Evolutionary conservation across 768 basidiomycete species (phyloP), one percentile per base, ranked within the genome.

Genomic region (Boletus speciosus): DNA sequence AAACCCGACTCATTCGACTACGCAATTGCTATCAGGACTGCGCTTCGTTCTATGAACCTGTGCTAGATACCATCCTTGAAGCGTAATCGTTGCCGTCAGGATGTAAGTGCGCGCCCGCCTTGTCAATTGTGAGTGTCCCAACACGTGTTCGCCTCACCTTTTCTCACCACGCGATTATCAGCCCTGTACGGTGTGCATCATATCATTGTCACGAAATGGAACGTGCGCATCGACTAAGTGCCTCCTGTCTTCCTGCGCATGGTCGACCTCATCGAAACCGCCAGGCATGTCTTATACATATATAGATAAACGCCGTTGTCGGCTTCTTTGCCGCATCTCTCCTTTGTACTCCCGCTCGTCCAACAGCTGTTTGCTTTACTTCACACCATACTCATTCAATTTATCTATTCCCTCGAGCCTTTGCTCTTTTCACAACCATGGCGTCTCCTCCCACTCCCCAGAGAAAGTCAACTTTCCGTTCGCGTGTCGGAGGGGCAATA

Each of bases 401-500:
- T 49, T 40, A 52, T 47, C 41, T 47, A 55, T 47, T 49, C 36
- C n/a, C 42, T 50, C 27, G 29, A 50, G 3, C 12, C 21, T 38
- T 23, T 54, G 6, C 29, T 40, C 48, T 27, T 32, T 70, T 61
- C 56, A 62, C 70, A 21, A 58, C 45, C 27, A 68, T 70, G 56
- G 40, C 70, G n/a, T 47, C 64, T 47, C 65, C 66, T 21, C 62
- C 66, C 39, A 64, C 63, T 59, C 62, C 72, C 7, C 68, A 66
- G 49, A 78, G 73, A 63, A 70, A 70, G 52, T 60, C 60, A 2
- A 74, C 78, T 42, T 74, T 80, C 63, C 84, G 86, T 69, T 70
- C 75, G 38, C 83, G 86, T 47, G 78, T 87, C 73, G 81, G 81
- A 47, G 77, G 75, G 45, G 80, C 74, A 48, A 74, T 86, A 65